These are phyloP conservation scores for Hippophae gyantsensis DNA, from an alignment of 306 rosid genomes.

Conservation along the genomic window DNA sequence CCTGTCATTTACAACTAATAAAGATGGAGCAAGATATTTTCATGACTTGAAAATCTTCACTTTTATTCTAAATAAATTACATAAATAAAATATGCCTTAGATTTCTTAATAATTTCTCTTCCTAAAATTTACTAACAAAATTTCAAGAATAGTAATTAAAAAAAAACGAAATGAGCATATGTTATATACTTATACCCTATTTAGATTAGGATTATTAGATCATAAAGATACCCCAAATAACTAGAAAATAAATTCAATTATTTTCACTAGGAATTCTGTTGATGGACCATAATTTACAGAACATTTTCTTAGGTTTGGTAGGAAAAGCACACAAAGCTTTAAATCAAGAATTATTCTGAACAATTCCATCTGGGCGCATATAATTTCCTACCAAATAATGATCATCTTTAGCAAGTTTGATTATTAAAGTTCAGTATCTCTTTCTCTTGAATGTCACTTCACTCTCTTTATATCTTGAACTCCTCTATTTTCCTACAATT, in stretches of 20 bases:
- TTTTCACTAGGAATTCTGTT: slow-evolving; percentile 61
- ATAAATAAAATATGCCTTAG: slow-evolving; percentile 53
- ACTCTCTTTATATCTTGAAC: no score
- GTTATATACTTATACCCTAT: slow-evolving; percentile 20
- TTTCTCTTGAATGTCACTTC: no score
- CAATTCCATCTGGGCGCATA: slow-evolving; percentile 40
- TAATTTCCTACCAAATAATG: slow-evolving; percentile 42
- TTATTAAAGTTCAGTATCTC: slow-evolving; percentile 38
- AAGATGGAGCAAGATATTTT: slow-evolving; percentile 38
- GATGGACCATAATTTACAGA: slow-evolving; percentile 79
- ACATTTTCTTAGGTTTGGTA: slow-evolving; percentile 68
- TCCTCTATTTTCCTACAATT: no score
- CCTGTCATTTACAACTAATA: slow-evolving; percentile 54
- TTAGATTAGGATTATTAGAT: slow-evolving; percentile 39
- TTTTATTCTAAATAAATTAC: slow-evolving; percentile 58
- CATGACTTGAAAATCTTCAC: slow-evolving; percentile 33
- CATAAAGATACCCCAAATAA: slow-evolving; percentile 4
- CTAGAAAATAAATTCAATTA: slow-evolving; percentile 47
- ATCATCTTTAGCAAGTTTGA: slow-evolving; percentile 90
- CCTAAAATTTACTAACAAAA: slow-evolving; percentile 53
- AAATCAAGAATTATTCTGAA: slow-evolving; percentile 41
- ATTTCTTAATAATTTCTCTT: slow-evolving; percentile 34
- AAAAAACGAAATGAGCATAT: no score
- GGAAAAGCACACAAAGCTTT: slow-evolving; percentile 65
- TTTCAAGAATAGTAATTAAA: slow-evolving; percentile 2